A percentile compares a stretch with the other conserved stretches of the same genome.
These are phyloP conservation scores for Lasiosphaeriaceae sp. DNA, from an alignment of 495 filamentous ascomycete genomes.

Conservation along the genomic window DNA sequence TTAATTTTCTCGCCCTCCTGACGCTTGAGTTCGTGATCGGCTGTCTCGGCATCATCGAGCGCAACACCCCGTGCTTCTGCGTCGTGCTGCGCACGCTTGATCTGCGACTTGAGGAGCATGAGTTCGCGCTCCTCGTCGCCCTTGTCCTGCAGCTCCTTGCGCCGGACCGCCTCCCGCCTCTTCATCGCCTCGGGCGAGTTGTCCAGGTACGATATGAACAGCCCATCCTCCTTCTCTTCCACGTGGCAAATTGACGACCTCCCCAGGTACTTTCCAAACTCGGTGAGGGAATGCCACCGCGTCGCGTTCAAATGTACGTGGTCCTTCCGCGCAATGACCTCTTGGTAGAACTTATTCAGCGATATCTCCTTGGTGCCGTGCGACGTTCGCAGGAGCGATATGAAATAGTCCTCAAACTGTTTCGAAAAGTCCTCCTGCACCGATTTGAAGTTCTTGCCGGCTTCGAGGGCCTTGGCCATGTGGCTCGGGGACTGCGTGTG, in stretches of 20 bases:
- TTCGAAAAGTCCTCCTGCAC: constrained; percentile 68
- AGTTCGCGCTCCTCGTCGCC: constrained; percentile 77
- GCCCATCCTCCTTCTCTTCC: constrained; percentile 83
- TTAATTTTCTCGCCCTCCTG: constrained; percentile 82
- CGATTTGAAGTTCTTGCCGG: constrained; percentile 77
- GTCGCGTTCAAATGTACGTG: constrained; percentile 95
- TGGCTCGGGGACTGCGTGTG: constrained; percentile 80
- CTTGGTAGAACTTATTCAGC: constrained; percentile 90
- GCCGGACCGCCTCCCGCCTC: constrained; percentile 71
- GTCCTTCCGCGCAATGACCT: constrained; percentile 73
- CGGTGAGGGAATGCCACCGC: constrained; percentile 73
- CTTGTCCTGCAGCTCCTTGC: constrained; percentile 79
- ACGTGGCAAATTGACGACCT: constrained; percentile 80
- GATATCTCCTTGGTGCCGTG: constrained; percentile 83
- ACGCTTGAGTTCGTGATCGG: constrained; percentile 54
- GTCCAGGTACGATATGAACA: constrained; percentile 88
- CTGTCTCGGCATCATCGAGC: constrained; percentile 42
- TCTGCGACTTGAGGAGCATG: constrained; percentile 71
- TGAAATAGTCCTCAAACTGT: constrained; percentile 77
- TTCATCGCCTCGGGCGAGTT: constrained; percentile 78
- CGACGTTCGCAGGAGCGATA: constrained; percentile 65
- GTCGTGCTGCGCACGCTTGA: constrained; percentile 63
- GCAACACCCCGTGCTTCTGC: constrained; percentile 44
- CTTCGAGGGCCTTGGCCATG: constrained; percentile 77
- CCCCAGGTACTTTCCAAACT: constrained; percentile 82